Percentiles rank a stretch among this genome's conserved stretches.
Evolutionary conservation across 140 eudicot genomes (phyloP).

Genomic region (Erigeron philadelphicus): DNA sequence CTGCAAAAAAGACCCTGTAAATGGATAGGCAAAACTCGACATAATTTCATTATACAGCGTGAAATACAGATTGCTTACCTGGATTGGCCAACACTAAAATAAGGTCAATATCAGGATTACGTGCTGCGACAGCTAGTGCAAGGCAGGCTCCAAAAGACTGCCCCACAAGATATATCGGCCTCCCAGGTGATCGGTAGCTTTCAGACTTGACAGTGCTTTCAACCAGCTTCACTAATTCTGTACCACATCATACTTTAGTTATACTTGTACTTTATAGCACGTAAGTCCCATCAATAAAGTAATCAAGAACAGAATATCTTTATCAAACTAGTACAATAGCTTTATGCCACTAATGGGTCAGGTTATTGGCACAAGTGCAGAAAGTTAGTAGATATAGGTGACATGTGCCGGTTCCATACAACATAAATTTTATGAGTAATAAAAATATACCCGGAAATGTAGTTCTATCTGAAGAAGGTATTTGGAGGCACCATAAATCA

Average conservation of each 20-base stretch:
- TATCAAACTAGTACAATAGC: too few species aligned
- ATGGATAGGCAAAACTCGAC: neutral
- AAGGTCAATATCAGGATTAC: conserved; percentile 67
- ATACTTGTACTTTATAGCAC: neutral
- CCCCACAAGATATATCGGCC: conserved; percentile 79
- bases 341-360: too few species aligned
- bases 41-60: neutral
- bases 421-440: neutral
- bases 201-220: conserved; percentile 56
- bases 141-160: conserved; percentile 89
- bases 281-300: neutral
- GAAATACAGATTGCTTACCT: conserved; percentile 35
- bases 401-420: too few species aligned
- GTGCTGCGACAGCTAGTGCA: conserved; percentile 73
- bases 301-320: neutral
- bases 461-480: conserved; percentile 65
- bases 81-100: conserved; percentile 66
- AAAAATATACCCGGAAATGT: conserved; percentile 53
- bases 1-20: conserved; percentile 32
- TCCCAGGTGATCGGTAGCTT: conserved; percentile 36
- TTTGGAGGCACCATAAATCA: conserved; percentile 78
- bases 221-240: conserved; percentile 70
- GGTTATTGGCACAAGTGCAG: too few species aligned
- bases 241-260: conserved; percentile 4
- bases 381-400: too few species aligned